Evolutionary conservation across 2,329 filamentous ascomycete genomes (phyloP).

Genomic region (Lecanicillium sp.): DNA sequence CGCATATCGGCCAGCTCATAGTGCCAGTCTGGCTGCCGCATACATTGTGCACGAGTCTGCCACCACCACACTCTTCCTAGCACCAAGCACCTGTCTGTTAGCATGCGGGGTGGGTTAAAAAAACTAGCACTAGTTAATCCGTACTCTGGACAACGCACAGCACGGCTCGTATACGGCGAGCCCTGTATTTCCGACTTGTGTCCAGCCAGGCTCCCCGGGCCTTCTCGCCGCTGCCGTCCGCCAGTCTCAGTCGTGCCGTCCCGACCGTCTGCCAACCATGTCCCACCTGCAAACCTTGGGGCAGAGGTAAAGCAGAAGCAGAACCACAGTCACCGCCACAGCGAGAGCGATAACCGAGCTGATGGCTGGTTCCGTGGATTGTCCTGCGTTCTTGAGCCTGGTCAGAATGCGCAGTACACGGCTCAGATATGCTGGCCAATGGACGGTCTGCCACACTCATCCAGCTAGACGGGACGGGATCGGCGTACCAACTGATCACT

Average conservation of each 20-base stretch:
- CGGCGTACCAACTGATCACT: background rate
- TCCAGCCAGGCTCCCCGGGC: background rate
- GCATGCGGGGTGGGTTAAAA: background rate
- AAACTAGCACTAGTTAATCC: background rate
- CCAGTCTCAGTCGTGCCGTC: background rate
- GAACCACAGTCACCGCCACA: too few species aligned
- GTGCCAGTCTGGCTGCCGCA: conserved; percentile 1
- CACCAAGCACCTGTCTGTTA: background rate
- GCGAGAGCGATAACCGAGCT: too few species aligned
- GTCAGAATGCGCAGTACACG: background rate
- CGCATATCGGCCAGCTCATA: conserved; percentile 7
- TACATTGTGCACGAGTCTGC: too few species aligned
- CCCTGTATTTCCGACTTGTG: background rate
- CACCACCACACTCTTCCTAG: background rate
- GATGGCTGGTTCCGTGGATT: too few species aligned
- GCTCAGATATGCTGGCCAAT: background rate
- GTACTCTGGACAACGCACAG: background rate
- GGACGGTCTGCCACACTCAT: background rate
- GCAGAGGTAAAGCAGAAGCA: too few species aligned
- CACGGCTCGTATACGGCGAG: background rate
- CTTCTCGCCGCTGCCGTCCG: background rate
- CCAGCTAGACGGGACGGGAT: conserved; percentile 11
- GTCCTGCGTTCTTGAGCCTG: too few species aligned
- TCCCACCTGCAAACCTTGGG: too few species aligned
- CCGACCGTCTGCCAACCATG: too few species aligned